Conservation (phyloP, 2,329 filamentous ascomycete genomes). For the Diaporthe sp. region DNA sequence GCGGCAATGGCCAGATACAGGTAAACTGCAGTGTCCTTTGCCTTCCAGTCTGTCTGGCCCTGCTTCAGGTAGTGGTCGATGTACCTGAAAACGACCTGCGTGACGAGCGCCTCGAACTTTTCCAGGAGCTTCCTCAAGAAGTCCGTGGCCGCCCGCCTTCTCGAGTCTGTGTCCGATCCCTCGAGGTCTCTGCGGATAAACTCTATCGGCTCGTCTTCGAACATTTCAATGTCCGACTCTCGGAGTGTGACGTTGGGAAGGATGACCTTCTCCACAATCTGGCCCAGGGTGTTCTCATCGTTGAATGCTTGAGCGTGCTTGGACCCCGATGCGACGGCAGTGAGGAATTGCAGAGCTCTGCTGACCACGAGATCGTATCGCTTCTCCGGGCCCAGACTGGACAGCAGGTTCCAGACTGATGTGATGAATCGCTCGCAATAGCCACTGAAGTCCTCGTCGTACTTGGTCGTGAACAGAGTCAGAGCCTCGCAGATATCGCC, state of each 20-base stretch:
- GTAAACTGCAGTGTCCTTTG: constrained; percentile 98
- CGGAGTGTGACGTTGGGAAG: constrained; percentile 91
- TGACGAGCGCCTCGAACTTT: constrained; percentile 87
- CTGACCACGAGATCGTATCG: constrained; percentile 96
- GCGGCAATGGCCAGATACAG: constrained; percentile 94
- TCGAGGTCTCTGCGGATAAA: constrained; percentile 96
- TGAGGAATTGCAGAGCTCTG: constrained; percentile 94
- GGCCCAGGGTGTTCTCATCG: constrained; percentile 78
- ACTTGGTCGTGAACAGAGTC: constrained; percentile 93
- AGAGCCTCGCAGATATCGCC: constrained; percentile 93
- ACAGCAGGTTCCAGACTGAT: constrained; percentile 91
- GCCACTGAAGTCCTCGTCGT: constrained; percentile 89
- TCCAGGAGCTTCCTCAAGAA: constrained; percentile 91
- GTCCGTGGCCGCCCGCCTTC: constrained; percentile 91
- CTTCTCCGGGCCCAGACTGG: constrained; percentile 84
- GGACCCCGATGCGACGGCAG: constrained; percentile 82
- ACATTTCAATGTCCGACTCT: constrained; percentile 94
- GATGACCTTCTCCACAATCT: constrained; percentile 96
- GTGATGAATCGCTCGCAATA: constrained; percentile 87
- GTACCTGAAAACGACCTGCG: constrained; percentile 86
- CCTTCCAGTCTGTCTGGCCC: constrained; percentile 88
- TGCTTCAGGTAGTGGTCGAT: constrained; percentile 88
- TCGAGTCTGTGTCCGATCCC: constrained; percentile 94
- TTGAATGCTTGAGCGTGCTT: constrained; percentile 89
- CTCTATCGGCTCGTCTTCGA: constrained; percentile 98